Evolutionary conservation across 345 rosid species (phyloP).

Genomic region (Eucalyptus melliodora): DNA sequence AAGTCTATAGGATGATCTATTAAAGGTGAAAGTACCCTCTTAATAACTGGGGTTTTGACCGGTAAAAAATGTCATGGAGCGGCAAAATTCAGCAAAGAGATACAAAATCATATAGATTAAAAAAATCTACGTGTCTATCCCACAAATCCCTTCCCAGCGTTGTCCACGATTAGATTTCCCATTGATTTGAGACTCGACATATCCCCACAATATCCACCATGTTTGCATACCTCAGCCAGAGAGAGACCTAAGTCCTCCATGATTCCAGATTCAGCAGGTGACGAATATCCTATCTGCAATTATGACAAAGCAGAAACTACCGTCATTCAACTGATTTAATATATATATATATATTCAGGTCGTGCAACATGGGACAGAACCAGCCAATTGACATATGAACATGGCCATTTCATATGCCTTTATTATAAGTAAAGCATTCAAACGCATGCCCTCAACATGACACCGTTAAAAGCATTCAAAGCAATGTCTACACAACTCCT

Average conservation of each 20-base stretch:
- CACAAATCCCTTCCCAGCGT: not conserved
- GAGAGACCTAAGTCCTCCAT: conserved; percentile 52
- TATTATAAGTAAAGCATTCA: not conserved
- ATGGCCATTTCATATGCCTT: not conserved
- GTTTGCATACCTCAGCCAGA: conserved; percentile 33
- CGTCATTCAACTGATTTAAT: not conserved
- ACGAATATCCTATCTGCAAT: conserved; percentile 72
- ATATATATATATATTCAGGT: not conserved
- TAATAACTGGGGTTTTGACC: not conserved
- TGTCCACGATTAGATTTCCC: not conserved
- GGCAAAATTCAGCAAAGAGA: not conserved
- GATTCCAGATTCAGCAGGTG: conserved; percentile 79
- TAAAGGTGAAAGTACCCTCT: not conserved
- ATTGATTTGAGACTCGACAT: not conserved
- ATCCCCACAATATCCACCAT: not conserved
- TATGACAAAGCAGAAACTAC: not conserved
- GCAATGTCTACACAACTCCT: not conserved
- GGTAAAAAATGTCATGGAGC: not conserved
- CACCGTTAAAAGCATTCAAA: not conserved
- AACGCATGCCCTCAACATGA: not conserved
- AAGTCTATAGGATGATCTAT: not conserved
- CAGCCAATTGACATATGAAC: not conserved
- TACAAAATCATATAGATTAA: not conserved
- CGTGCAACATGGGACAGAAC: not conserved
- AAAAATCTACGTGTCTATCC: not conserved